Evolutionary conservation across 441 rosid species (phyloP).

Genomic region (Corymbia citriodora): DNA sequence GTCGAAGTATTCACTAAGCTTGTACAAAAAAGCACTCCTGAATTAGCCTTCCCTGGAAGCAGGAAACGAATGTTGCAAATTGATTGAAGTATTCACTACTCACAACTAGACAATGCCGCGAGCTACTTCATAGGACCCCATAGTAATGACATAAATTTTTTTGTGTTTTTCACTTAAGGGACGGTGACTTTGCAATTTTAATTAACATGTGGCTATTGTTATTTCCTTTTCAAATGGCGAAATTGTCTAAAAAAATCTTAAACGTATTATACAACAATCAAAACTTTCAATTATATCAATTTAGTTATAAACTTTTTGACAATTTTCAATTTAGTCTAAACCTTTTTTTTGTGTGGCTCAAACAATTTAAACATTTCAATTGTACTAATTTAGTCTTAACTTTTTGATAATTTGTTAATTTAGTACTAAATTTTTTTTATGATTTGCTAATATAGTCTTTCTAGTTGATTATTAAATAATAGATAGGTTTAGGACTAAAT

Average conservation of each 20-base stretch:
- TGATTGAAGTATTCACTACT: neutral
- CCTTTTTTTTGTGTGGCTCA: no score
- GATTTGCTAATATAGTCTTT: no score
- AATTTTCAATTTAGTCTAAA: no score
- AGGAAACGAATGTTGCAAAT: neutral
- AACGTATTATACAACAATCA: no score
- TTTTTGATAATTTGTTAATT: no score
- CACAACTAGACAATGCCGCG: neutral
- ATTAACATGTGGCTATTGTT: neutral
- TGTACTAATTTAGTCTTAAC: no score
- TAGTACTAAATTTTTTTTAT: no score
- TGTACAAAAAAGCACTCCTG: neutral
- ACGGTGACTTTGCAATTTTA: neutral
- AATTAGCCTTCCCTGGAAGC: neutral
- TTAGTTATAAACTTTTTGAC: no score
- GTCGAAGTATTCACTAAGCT: neutral
- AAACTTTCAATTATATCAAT: rapidly evolving
- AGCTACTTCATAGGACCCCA: neutral
- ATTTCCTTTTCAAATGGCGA: no score
- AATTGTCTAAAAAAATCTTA: no score
- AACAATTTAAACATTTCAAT: rapidly evolving
- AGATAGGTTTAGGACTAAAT: no score
- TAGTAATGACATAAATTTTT: rapidly evolving
- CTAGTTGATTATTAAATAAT: no score
- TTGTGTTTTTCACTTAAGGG: neutral